Evolutionary conservation across 306 rosid genomes (phyloP), one percentile per base, ranked within the genome.

Genomic region (Dryas alaskensis): DNA sequence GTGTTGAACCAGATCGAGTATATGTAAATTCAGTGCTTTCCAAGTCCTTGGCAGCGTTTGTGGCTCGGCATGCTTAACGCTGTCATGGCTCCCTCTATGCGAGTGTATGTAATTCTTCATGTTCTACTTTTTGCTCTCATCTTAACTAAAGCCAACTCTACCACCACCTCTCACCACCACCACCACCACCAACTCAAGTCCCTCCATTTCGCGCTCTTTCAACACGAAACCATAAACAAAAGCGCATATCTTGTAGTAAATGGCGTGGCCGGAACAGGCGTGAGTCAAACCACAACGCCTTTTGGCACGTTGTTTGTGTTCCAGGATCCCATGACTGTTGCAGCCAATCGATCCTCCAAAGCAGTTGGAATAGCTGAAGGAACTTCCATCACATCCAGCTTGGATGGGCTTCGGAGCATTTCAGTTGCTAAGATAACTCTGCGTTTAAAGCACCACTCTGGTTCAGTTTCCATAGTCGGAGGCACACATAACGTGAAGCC

Each of bases 141-240:
- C 70, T 11, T 71, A 17, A 48, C 48, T 5, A 62, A 71, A 74
- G 57, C 75, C 65, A 13, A 25, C 27, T 67, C 72, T 19, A 25
- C 70, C 44, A 12, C 64, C 64, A 19, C 74, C 60, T 46, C 7
- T 61, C 73, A 49, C 80, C 53, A 77, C 52, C 71, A 80, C 44
- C 80, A 79, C 49, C 76, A 64, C 0, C 70, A 68, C 7, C 79
- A 79, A 57, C 67, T 83, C 49, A 87, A 86, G 60, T 84, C 96
- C 67, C 81, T 90, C 70, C 96, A 87, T 73, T 87, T 92, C 70
- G 19, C 94, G 0, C 81, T 92, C 17, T 92, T 52, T 37, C 94
- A 88, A 73, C 98, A 90, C 0, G 94, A 90, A 64, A 90, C 94
- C 43, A 57, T 83, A 53, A 92, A 88, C 87, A 90, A 76, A 84